phyloP scores from a whole-genome alignment of 2,329 filamentous ascomycete genomes.

The Fusarium domesticum region DNA sequence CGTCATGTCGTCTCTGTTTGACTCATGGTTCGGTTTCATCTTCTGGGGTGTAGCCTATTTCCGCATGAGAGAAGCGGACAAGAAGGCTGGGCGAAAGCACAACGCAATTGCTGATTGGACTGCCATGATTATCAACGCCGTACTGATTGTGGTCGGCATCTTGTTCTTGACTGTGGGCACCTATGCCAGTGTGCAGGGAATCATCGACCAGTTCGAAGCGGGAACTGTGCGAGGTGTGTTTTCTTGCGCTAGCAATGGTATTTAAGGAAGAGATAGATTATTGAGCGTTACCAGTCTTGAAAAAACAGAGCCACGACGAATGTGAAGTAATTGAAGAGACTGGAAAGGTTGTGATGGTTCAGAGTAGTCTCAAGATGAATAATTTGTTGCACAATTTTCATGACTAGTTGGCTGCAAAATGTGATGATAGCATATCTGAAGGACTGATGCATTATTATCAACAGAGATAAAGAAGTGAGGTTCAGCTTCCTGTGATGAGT shows the following conservation, averaged over 20 bases:
- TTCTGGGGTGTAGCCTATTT: conserved; percentile 87
- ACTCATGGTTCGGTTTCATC: conserved; percentile 93
- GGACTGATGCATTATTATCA: too few species aligned
- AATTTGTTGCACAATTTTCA: too few species aligned
- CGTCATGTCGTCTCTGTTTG: conserved; percentile 83
- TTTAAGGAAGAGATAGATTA: conserved; percentile 37
- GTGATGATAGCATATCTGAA: too few species aligned
- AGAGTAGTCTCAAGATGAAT: too few species aligned
- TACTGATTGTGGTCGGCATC: conserved; percentile 72
- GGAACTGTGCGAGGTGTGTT: conserved; percentile 70
- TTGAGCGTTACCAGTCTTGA: too few species aligned
- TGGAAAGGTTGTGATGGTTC: neutral
- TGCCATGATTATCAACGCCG: conserved; percentile 64
- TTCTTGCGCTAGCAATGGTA: conserved; percentile 66
- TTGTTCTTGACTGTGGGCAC: conserved; percentile 81
- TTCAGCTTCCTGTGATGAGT: conserved; percentile 2
- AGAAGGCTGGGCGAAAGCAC: conserved; percentile 50
- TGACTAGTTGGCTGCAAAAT: too few species aligned
- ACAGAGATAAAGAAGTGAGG: conserved; percentile 8
- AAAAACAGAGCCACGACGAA: neutral
- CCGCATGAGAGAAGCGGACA: conserved; percentile 67
- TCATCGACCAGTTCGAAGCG: conserved; percentile 67
- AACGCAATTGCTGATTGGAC: conserved; percentile 49
- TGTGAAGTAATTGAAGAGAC: neutral
- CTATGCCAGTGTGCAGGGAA: conserved; percentile 72